phyloP scores from a whole-genome alignment of 2,329 filamentous ascomycete species.

The Leptodontidium sp. region DNA sequence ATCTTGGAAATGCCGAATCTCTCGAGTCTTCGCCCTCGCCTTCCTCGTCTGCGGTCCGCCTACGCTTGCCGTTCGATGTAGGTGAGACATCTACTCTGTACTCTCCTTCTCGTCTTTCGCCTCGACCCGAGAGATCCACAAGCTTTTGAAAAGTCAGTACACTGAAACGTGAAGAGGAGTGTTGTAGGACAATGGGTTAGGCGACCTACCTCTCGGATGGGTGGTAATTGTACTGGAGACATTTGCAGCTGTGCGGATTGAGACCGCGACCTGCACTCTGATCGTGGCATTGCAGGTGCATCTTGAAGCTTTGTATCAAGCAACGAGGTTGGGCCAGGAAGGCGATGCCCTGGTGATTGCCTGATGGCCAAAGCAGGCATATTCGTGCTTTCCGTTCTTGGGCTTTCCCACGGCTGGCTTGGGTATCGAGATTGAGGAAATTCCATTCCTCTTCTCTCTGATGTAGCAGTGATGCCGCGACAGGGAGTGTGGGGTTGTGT shows the following conservation, averaged over 20 bases:
- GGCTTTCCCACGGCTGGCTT: slow-evolving; percentile 20
- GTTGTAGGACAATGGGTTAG: not conserved
- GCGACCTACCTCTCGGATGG: slow-evolving; percentile 21
- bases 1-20: slow-evolving; percentile 25
- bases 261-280: not conserved
- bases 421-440: slow-evolving; percentile 29
- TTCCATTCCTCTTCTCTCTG: slow-evolving; percentile 31
- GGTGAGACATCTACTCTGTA: slow-evolving; percentile 14
- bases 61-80: slow-evolving; percentile 31
- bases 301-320: slow-evolving; percentile 13
- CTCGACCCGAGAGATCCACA: slow-evolving; percentile 14
- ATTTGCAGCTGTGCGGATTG: slow-evolving; percentile 7
- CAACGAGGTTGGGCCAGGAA: slow-evolving; percentile 21
- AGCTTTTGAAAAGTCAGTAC: not conserved
- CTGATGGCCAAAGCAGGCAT: slow-evolving; percentile 34
- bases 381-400: slow-evolving; percentile 12
- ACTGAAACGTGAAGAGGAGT: not conserved
- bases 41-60: slow-evolving; percentile 34
- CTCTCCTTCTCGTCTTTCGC: slow-evolving; percentile 12
- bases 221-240: slow-evolving; percentile 18
- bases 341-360: slow-evolving; percentile 26
- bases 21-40: slow-evolving; percentile 21
- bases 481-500: not conserved
- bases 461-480: not conserved
- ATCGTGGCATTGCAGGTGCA: slow-evolving; percentile 1